Conservation (phyloP, 108 stramenopile species). For the Nitzschia sp. region DNA sequence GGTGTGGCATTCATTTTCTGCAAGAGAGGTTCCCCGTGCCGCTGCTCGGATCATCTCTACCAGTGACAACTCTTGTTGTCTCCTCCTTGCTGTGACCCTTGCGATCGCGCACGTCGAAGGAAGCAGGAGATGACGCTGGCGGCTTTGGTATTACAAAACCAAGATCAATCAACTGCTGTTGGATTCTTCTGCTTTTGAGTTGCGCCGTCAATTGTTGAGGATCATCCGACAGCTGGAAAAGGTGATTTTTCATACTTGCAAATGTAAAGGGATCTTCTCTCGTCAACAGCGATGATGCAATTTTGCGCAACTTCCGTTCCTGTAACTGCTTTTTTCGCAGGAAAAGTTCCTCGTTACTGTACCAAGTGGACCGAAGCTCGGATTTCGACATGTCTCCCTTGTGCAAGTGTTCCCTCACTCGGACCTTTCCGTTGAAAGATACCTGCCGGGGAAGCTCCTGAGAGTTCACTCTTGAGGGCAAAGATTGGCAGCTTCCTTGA, state of each 20-base stretch:
- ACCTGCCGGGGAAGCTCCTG: no score
- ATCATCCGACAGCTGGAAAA: not conserved
- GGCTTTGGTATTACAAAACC: not conserved
- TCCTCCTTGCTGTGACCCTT: no score
- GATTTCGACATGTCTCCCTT: not conserved
- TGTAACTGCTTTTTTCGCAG: not conserved
- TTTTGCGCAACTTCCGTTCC: not conserved
- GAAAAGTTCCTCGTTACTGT: not conserved
- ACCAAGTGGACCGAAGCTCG: slow-evolving; percentile 6
- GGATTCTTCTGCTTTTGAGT: not conserved
- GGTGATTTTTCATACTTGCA: not conserved
- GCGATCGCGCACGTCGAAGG: not conserved
- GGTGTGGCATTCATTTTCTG: no score
- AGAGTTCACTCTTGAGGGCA: no score
- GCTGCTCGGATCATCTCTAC: no score
- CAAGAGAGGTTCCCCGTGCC: no score
- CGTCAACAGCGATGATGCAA: no score
- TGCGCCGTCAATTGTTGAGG: not conserved
- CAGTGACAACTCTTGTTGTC: no score
- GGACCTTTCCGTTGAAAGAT: not conserved
- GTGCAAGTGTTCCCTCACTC: slow-evolving; percentile 9
- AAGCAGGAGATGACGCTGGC: not conserved
- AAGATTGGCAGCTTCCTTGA: no score
- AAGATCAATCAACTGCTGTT: not conserved
- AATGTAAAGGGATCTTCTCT: no score